Conservation (phyloP, 179 eudicot species). For the Nepenthes alata region DNA sequence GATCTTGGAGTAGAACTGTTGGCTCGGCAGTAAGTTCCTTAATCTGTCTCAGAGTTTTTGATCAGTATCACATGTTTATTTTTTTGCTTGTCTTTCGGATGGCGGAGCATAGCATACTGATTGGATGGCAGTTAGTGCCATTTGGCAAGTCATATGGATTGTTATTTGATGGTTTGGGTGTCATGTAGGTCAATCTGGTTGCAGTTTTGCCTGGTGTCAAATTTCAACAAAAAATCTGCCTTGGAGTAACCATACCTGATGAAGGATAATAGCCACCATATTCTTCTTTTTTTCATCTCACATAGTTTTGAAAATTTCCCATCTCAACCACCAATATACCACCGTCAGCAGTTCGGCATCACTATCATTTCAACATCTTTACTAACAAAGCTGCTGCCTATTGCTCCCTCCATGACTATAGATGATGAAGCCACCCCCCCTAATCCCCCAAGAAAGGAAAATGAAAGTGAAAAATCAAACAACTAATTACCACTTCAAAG, state of each 20-base stretch:
- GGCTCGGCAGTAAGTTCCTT: constrained; percentile 68
- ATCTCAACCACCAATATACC: not conserved
- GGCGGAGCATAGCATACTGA: not conserved
- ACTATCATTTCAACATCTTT: too few relatives aligned
- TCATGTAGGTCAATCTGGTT: not conserved
- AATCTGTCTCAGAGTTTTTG: not conserved
- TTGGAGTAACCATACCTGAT: too few relatives aligned
- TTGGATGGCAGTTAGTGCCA: not conserved
- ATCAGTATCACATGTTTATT: not conserved
- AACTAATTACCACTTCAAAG: too few relatives aligned
- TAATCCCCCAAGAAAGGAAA: too few relatives aligned
- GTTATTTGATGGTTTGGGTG: not conserved
- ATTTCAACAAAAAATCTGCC: too few relatives aligned
- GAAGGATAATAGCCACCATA: not conserved
- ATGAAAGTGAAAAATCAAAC: too few relatives aligned
- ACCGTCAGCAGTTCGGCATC: too few relatives aligned
- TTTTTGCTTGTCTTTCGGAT: not conserved
- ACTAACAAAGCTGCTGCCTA: too few relatives aligned
- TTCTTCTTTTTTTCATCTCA: not conserved
- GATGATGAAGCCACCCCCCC: too few relatives aligned
- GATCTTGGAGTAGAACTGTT: constrained; percentile 73
- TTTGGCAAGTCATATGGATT: not conserved
- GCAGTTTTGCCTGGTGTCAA: too few relatives aligned
- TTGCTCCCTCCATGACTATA: too few relatives aligned
- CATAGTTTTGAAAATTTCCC: not conserved